Conservation (phyloP, 768 basidiomycete genomes). For the Boletus edulis region DNA sequence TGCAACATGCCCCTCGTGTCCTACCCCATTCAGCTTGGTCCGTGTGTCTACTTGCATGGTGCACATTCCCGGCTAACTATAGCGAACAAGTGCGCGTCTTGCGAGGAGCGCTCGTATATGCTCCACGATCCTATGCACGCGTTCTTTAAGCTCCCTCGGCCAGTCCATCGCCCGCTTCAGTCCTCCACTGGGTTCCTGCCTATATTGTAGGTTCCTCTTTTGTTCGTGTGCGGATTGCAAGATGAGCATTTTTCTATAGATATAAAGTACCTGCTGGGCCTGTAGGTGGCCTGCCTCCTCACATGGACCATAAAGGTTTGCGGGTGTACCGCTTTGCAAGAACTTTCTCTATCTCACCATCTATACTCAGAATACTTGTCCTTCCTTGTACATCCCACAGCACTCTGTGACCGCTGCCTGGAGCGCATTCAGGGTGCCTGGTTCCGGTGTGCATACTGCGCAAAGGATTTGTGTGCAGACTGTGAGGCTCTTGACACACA, state of each 20-base stretch:
- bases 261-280: slow-evolving; percentile 67
- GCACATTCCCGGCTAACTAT: neutral
- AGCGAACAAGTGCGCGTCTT: slow-evolving; percentile 63
- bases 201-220: slow-evolving; percentile 45
- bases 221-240: neutral
- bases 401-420: slow-evolving; percentile 87
- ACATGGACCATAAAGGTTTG: slow-evolving; percentile 57
- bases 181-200: slow-evolving; percentile 65
- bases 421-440: slow-evolving; percentile 80
- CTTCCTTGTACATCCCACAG: slow-evolving; percentile 56
- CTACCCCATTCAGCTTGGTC: slow-evolving; percentile 73
- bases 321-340: neutral
- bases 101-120: slow-evolving; percentile 74
- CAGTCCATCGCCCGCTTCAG: slow-evolving; percentile 61
- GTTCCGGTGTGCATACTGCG: slow-evolving; percentile 89
- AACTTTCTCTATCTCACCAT: neutral
- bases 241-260: slow-evolving; percentile 36
- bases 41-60: slow-evolving; percentile 1
- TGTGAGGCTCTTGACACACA: slow-evolving; percentile 84
- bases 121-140: slow-evolving; percentile 83
- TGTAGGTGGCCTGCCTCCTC: slow-evolving; percentile 33
- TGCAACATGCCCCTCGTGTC: slow-evolving; percentile 79
- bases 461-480: slow-evolving; percentile 79
- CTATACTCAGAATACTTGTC: slow-evolving; percentile 55
- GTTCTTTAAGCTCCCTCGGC: slow-evolving; percentile 85